These are phyloP conservation scores for Annona cherimola DNA, from an alignment of 164 flowering plant species.

Conservation along the genomic window DNA sequence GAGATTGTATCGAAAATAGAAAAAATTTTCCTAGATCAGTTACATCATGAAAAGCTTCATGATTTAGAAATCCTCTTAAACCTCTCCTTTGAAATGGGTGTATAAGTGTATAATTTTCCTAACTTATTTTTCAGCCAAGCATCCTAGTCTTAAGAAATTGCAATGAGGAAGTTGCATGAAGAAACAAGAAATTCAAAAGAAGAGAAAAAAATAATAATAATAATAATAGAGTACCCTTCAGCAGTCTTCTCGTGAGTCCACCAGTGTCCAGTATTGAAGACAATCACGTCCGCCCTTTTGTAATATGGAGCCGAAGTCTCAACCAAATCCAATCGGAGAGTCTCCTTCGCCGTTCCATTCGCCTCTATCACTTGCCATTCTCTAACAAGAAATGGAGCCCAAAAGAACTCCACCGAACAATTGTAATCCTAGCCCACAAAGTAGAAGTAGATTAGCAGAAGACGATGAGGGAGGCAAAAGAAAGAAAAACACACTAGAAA, in stretches of 20 bases:
- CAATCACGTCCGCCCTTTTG: conserved; percentile 38
- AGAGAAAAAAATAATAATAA: too few relatives aligned
- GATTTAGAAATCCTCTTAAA: too few relatives aligned
- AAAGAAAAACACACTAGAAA: not conserved
- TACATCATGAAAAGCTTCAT: too few relatives aligned
- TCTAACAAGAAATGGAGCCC: conserved; percentile 43
- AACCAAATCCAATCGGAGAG: conserved; percentile 43
- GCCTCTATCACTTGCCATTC: conserved; percentile 36
- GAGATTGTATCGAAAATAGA: too few relatives aligned
- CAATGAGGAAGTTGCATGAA: not conserved
- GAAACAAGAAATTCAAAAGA: not conserved
- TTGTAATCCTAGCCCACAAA: conserved; percentile 31
- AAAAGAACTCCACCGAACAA: conserved; percentile 37
- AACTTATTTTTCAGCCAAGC: too few relatives aligned
- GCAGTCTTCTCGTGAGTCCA: conserved; percentile 61
- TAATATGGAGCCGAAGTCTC: conserved; percentile 24
- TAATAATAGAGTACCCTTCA: conserved; percentile 25
- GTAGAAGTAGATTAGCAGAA: not conserved
- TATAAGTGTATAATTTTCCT: too few relatives aligned
- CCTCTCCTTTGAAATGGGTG: too few relatives aligned
- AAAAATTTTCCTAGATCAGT: too few relatives aligned
- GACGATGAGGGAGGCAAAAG: not conserved
- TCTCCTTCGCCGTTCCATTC: conserved; percentile 41
- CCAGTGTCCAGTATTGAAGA: conserved; percentile 63
- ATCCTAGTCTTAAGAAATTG: not conserved